Evolutionary conservation across 1,284 basidiomycete genomes (phyloP).

Genomic region (Anthracocystis panici-leucophaei): DNA sequence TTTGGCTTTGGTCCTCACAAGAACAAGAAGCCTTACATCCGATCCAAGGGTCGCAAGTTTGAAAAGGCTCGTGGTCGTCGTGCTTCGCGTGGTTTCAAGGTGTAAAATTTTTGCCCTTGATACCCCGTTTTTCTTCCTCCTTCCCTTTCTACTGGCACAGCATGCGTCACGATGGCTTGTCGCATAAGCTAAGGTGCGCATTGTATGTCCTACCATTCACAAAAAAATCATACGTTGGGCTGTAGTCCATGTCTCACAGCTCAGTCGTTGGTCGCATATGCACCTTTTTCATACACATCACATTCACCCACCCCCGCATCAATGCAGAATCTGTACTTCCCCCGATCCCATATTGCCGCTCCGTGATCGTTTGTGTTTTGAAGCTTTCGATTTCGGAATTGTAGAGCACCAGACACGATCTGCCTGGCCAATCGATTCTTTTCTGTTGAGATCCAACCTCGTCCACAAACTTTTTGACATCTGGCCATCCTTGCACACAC

Average conservation of each 20-base stretch:
- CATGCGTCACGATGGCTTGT: not conserved
- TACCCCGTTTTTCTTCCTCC: constrained; percentile 1
- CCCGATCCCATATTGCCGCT: not conserved
- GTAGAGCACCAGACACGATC: too few relatives aligned
- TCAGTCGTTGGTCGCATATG: not conserved
- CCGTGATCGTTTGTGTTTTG: not conserved
- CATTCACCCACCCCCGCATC: constrained; percentile 26
- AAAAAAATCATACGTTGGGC: not conserved
- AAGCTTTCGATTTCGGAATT: too few relatives aligned
- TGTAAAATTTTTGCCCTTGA: constrained; percentile 39
- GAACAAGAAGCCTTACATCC: constrained; percentile 92
- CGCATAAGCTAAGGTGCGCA: not conserved
- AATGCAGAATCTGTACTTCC: constrained; percentile 53
- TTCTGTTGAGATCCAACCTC: too few relatives aligned
- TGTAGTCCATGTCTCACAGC: not conserved
- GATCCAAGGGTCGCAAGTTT: constrained; percentile 93
- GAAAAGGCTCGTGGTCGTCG: constrained; percentile 73
- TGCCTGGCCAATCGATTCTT: too few relatives aligned
- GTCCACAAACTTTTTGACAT: too few relatives aligned
- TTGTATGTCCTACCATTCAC: not conserved
- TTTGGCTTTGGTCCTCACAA: constrained; percentile 75
- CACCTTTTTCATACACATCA: constrained; percentile 2
- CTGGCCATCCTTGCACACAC: too few relatives aligned
- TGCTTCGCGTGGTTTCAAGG: constrained; percentile 71
- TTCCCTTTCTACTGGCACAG: not conserved